A percentile compares a stretch with the other conserved stretches of the same genome.
phyloP scores from a whole-genome alignment of 202 grass and related monocot species.

The Cymbopogon flexuosus region DNA sequence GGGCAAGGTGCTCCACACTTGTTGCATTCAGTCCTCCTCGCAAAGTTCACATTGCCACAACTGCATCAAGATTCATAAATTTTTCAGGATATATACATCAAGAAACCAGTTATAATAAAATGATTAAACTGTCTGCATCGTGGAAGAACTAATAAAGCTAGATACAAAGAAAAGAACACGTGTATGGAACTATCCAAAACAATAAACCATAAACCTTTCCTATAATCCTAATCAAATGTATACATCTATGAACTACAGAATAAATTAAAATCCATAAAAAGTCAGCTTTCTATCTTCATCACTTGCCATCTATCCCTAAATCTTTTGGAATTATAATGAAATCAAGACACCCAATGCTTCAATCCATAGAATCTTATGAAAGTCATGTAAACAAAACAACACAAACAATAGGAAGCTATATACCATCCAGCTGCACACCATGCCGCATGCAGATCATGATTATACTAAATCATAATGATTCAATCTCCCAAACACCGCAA shows the following conservation, averaged over 20 bases:
- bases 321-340: background rate
- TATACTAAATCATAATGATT: background rate
- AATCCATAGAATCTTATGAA: background rate
- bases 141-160: constrained; percentile 6
- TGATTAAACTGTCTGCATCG: background rate
- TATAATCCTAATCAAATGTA: background rate
- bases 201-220: background rate
- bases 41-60: constrained; percentile 93
- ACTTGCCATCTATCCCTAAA: background rate
- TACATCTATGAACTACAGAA: background rate
- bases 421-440: background rate
- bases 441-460: background rate
- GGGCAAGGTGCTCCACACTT: constrained; percentile 74
- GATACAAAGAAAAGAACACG: background rate
- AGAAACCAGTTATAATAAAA: background rate
- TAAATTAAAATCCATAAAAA: background rate
- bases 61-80: constrained; percentile 42
- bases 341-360: background rate
- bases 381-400: background rate
- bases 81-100: background rate
- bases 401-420: background rate
- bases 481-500: background rate
- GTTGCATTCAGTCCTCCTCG: constrained; percentile 91
- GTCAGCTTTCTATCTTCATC: background rate
- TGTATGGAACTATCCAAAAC: constrained; percentile 5